Percentiles rank a stretch among this genome's conserved stretches.
These are phyloP conservation scores for Brassica incana DNA, from an alignment of 345 rosid genomes.

Conservation along the genomic window DNA sequence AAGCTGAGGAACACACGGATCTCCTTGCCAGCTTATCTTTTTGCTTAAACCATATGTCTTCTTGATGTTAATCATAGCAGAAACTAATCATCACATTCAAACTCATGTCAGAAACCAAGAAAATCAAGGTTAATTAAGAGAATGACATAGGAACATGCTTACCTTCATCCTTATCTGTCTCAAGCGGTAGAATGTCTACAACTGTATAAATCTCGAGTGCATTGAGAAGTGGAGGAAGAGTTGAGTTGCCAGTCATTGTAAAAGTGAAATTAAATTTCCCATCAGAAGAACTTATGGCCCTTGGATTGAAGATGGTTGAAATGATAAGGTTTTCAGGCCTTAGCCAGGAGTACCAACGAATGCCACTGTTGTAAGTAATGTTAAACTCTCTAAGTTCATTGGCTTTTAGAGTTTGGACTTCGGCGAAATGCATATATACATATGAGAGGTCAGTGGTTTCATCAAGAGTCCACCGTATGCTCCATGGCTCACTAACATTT, in stretches of 20 bases:
- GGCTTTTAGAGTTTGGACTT: conserved; percentile 19
- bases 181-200: conserved; percentile 10
- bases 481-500: conserved; percentile 18
- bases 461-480: not conserved
- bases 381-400: conserved; percentile 38
- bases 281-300: not conserved
- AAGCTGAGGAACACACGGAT: conserved; percentile 43
- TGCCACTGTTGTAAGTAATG: conserved; percentile 33
- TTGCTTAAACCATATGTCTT: conserved; percentile 34
- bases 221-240: conserved; percentile 43
- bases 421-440: conserved; percentile 47
- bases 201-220: conserved; percentile 41
- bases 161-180: conserved; percentile 37
- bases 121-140: not conserved
- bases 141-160: not conserved
- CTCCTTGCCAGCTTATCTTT: conserved; percentile 50
- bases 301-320: not conserved
- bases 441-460: conserved; percentile 4
- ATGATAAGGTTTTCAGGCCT: conserved; percentile 22
- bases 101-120: not conserved
- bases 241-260: conserved; percentile 24
- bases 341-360: conserved; percentile 6
- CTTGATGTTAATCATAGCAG: conserved; percentile 46
- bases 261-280: conserved; percentile 26
- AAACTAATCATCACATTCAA: conserved; percentile 17